Conservation (phyloP, 2,329 filamentous ascomycete species). For the Paraphoma sp. region DNA sequence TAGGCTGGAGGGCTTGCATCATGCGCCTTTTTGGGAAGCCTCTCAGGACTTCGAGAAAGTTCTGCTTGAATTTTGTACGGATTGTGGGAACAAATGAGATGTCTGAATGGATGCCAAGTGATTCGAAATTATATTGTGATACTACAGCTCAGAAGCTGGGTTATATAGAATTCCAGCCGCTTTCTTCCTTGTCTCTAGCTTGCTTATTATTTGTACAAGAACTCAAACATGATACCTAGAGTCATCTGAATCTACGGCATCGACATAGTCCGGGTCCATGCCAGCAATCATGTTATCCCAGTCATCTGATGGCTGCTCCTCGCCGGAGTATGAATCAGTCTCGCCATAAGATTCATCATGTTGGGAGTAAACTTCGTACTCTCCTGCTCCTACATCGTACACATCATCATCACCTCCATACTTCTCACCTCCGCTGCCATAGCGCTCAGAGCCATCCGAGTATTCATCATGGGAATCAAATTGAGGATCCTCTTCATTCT, state of each 20-base stretch:
- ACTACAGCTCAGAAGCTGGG: too few relatives aligned
- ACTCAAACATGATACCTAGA: neutral
- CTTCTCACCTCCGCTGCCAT: too few relatives aligned
- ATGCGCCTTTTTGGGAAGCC: slow-evolving; percentile 43
- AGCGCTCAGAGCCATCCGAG: too few relatives aligned
- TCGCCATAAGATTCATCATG: neutral
- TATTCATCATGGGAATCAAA: too few relatives aligned
- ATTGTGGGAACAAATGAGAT: slow-evolving; percentile 10
- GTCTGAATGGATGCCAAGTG: neutral
- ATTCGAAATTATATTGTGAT: too few relatives aligned
- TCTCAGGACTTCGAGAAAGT: slow-evolving; percentile 20
- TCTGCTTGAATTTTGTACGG: slow-evolving; percentile 22
- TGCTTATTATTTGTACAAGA: neutral
- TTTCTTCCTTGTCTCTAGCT: too few relatives aligned
- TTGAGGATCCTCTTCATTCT: too few relatives aligned
- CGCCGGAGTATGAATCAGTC: too few relatives aligned
- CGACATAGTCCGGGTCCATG: neutral
- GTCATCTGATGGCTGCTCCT: neutral
- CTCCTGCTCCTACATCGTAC: neutral
- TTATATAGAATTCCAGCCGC: too few relatives aligned
- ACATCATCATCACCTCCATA: too few relatives aligned
- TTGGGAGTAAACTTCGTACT: neutral
- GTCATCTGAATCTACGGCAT: neutral
- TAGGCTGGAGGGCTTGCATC: slow-evolving; percentile 28
- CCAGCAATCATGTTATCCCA: neutral